These are phyloP conservation scores for Fonsecaea monophora DNA, from an alignment of 2,329 filamentous ascomycete genomes.

Conservation along the genomic window DNA sequence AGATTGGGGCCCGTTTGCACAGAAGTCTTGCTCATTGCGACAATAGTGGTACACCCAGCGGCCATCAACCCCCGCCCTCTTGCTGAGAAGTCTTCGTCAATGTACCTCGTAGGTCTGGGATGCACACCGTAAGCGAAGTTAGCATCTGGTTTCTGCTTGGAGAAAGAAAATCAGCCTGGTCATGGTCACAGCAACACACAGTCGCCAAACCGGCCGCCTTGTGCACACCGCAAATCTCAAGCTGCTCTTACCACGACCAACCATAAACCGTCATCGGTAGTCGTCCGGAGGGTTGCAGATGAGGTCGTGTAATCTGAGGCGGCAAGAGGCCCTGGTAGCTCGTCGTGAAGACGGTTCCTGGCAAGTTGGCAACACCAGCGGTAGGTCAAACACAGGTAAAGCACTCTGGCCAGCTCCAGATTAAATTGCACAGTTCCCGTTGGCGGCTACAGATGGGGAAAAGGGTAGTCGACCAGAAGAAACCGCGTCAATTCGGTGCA, in stretches of 20 bases:
- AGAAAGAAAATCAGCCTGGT: neutral
- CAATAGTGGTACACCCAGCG: neutral
- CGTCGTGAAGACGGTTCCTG: slow-evolving; percentile 9
- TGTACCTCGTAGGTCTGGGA: neutral
- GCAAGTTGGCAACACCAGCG: slow-evolving; percentile 22
- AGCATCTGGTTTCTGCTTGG: slow-evolving; percentile 3
- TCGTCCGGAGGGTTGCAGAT: slow-evolving; percentile 9
- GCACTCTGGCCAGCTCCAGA: slow-evolving; percentile 15
- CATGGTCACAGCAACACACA: neutral
- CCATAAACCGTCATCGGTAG: slow-evolving; percentile 4
- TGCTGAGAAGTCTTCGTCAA: neutral
- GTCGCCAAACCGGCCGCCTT: neutral
- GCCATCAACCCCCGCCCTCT: neutral
- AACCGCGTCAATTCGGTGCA: slow-evolving; percentile 11
- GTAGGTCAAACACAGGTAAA: slow-evolving; percentile 26
- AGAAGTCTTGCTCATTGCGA: neutral
- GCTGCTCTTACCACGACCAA: slow-evolving; percentile 12
- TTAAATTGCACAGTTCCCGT: slow-evolving; percentile 30
- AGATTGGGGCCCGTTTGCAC: neutral
- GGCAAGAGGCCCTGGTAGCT: slow-evolving; percentile 4
- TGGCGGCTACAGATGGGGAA: slow-evolving; percentile 23
- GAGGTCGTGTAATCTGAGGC: slow-evolving; percentile 17
- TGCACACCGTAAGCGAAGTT: neutral
- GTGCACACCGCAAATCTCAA: slow-evolving; percentile 19
- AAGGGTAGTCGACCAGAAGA: slow-evolving; percentile 9